phyloP scores from a whole-genome alignment of 495 filamentous ascomycete species.

The Aspergillus mulundensis region DNA sequence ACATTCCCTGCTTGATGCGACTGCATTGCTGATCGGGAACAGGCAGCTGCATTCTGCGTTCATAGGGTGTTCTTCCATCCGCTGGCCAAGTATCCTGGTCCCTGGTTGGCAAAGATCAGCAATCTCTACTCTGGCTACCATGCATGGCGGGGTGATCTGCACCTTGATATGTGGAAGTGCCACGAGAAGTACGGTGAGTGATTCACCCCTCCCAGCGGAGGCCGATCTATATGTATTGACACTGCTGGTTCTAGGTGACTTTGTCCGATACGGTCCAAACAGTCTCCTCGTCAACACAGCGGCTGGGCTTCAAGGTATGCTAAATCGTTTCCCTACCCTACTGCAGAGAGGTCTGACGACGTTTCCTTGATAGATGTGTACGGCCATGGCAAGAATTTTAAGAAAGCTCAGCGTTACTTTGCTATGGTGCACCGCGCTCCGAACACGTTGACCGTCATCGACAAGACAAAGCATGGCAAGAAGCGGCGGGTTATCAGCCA shows the following conservation, averaged over 20 bases:
- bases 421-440: conserved; percentile 31
- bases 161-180: background rate
- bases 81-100: background rate
- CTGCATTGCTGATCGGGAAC: background rate
- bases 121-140: background rate
- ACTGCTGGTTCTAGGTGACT: too few species aligned
- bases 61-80: background rate
- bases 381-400: background rate
- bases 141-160: background rate
- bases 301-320: background rate
- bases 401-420: conserved; percentile 17
- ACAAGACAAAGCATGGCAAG: conserved; percentile 32
- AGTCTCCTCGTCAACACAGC: background rate
- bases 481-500: conserved; percentile 7
- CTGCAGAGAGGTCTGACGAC: background rate
- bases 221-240: too few species aligned
- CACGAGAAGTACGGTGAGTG: too few species aligned
- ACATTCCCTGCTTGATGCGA: background rate
- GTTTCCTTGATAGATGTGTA: background rate
- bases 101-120: background rate
- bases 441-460: conserved; percentile 35
- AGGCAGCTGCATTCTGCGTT: background rate
- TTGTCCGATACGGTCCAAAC: conserved; percentile 6
- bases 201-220: too few species aligned
- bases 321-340: background rate